A percentile compares a stretch with the other conserved stretches of the same genome.
Evolutionary conservation across 2,329 filamentous ascomycete genomes (phyloP).

Genomic region (Alternaria postmessia): DNA sequence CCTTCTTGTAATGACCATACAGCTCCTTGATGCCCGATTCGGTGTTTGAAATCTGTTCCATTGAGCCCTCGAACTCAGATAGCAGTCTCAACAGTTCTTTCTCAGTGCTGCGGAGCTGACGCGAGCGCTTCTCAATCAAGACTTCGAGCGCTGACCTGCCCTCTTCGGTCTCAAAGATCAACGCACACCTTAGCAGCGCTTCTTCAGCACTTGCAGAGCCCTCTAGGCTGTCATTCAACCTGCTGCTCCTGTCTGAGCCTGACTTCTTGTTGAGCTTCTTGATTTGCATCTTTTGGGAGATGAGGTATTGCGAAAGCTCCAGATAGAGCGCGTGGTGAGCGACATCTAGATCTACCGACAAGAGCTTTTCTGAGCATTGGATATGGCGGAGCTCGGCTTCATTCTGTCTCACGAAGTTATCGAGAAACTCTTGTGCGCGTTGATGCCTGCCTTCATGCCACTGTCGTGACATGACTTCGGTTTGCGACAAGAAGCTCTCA

Average conservation of each 20-base stretch:
- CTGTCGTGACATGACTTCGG: conserved; percentile 57
- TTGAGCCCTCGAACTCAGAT: conserved; percentile 27
- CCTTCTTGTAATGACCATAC: conserved; percentile 29
- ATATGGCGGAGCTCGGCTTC: conserved; percentile 51
- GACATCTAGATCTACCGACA: conserved; percentile 55
- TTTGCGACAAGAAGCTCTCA: conserved; percentile 65
- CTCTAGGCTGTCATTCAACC: conserved; percentile 58
- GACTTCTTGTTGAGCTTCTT: conserved; percentile 49
- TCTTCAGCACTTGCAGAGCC: conserved; percentile 59
- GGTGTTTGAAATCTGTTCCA: neutral
- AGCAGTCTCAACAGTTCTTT: conserved; percentile 24
- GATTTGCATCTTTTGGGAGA: conserved; percentile 59
- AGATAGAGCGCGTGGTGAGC: conserved; percentile 63
- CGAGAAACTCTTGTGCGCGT: conserved; percentile 64
- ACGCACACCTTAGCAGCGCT: conserved; percentile 59
- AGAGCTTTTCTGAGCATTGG: conserved; percentile 53
- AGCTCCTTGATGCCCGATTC: conserved; percentile 19
- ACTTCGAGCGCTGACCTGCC: conserved; percentile 24
- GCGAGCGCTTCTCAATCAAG: conserved; percentile 24
- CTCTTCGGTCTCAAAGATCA: conserved; percentile 26
- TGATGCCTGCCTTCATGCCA: conserved; percentile 63
- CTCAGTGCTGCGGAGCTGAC: conserved; percentile 22
- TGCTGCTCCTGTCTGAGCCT: conserved; percentile 47
- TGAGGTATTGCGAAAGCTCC: conserved; percentile 63
- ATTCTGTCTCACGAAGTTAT: conserved; percentile 59